phyloP scores from a whole-genome alignment of 2,329 filamentous ascomycete species.

The Capronia americana region DNA sequence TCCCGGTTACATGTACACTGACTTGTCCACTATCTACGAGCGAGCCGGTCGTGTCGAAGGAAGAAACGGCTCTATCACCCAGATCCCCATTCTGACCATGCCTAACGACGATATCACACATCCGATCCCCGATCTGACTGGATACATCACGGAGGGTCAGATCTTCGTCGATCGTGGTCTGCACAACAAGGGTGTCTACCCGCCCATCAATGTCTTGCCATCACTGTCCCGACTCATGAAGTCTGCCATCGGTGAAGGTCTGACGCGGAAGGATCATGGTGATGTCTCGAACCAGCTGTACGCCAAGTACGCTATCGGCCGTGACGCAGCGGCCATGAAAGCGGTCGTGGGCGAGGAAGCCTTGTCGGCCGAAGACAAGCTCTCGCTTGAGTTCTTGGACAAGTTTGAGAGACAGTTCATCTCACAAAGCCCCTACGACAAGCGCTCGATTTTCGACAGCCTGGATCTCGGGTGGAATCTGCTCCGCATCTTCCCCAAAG shows the following conservation, averaged over 20 bases:
- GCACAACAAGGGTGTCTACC: conserved; percentile 96
- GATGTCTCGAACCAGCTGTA: conserved; percentile 99
- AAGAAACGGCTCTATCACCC: conserved; percentile 97
- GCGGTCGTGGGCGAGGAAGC: conserved; percentile 98
- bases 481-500: conserved; percentile 96
- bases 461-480: conserved; percentile 96
- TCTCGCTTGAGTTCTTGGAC: conserved; percentile 96
- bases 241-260: conserved; percentile 96
- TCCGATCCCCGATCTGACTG: conserved; percentile 97
- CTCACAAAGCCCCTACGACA: conserved; percentile 88
- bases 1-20: conserved; percentile 99
- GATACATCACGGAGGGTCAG: conserved; percentile 98
- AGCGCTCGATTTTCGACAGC: conserved; percentile 87
- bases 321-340: conserved; percentile 97
- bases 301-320: conserved; percentile 98
- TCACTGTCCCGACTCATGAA: conserved; percentile 99
- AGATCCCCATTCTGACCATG: conserved; percentile 99
- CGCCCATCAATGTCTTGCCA: conserved; percentile 96
- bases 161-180: conserved; percentile 96
- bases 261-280: conserved; percentile 94
- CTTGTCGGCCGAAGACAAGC: conserved; percentile 92
- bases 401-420: conserved; percentile 98
- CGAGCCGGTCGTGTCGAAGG: conserved; percentile 96
- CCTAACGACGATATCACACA: conserved; percentile 99
- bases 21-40: conserved; percentile 99